These are phyloP conservation scores for Aspergillus caelatus DNA, from an alignment of 2,329 filamentous ascomycete species.

Conservation along the genomic window DNA sequence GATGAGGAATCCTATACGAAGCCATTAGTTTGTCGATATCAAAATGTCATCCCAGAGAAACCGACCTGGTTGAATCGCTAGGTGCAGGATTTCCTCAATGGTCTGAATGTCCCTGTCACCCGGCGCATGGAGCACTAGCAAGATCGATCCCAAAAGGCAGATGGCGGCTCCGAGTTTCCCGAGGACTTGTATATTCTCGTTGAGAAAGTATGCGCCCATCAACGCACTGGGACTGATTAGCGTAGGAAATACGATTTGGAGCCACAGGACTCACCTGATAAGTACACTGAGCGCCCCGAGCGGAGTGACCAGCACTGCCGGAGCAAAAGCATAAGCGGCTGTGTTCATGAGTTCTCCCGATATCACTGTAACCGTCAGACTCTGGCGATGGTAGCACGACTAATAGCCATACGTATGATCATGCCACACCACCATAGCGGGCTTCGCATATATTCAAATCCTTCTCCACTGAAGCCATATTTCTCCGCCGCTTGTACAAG, in stretches of 20 bases:
- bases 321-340: constrained; percentile 95
- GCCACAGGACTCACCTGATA: constrained; percentile 63
- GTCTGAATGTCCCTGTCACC: constrained; percentile 88
- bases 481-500: not conserved
- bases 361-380: not conserved
- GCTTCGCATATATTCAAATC: not conserved
- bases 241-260: not conserved
- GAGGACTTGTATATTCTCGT: constrained; percentile 84
- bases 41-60: not conserved
- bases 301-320: constrained; percentile 96
- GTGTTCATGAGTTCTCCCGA: constrained; percentile 92
- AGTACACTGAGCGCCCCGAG: constrained; percentile 91
- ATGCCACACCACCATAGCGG: not conserved
- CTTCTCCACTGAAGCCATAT: constrained; percentile 1
- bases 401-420: not conserved
- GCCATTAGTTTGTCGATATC: not conserved
- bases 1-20: constrained; percentile 73
- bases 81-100: constrained; percentile 87
- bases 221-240: constrained; percentile 64
- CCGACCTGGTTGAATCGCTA: constrained; percentile 87
- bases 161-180: constrained; percentile 95
- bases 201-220: constrained; percentile 89
- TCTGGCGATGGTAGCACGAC: not conserved
- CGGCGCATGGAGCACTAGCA: constrained; percentile 96
- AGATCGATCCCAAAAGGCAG: constrained; percentile 91